A percentile compares a stretch with the other conserved stretches of the same genome.
Evolutionary conservation across 306 rosid species (phyloP).

Genomic region (Prosopis cineraria): DNA sequence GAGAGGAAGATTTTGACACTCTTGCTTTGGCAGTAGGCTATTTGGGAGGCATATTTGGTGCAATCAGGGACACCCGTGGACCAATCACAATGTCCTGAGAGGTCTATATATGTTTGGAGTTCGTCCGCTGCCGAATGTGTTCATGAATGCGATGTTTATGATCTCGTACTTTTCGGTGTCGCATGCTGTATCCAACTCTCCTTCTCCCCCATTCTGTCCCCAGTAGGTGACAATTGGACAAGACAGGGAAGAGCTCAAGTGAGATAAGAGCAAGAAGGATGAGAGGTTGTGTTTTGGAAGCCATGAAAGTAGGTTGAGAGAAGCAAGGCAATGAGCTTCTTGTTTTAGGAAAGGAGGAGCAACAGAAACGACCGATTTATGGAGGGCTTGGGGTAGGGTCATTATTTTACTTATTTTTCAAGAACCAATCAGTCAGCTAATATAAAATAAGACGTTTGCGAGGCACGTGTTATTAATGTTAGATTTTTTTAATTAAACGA

Average conservation of each 20-base stretch:
- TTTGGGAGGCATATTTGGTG: background rate
- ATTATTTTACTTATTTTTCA: too few species aligned
- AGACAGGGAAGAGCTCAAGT: background rate
- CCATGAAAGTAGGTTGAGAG: background rate
- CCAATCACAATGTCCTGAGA: background rate
- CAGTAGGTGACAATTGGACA: background rate
- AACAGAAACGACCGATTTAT: too few species aligned
- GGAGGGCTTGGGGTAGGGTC: too few species aligned
- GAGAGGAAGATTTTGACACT: constrained; percentile 16
- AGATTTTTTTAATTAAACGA: too few species aligned
- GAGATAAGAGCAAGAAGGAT: background rate
- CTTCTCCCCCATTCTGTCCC: background rate
- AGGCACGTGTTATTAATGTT: too few species aligned
- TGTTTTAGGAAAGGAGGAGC: too few species aligned
- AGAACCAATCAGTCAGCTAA: too few species aligned
- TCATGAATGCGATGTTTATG: background rate
- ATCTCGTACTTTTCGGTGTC: background rate
- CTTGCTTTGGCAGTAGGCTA: too few species aligned
- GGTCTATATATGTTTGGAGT: background rate
- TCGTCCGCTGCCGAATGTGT: background rate
- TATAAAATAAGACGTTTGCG: too few species aligned
- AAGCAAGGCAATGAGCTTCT: too few species aligned
- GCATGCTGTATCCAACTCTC: background rate
- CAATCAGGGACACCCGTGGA: background rate
- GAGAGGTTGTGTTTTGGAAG: background rate